These are phyloP conservation scores for Vigna reflexopilosa DNA, from an alignment of 306 rosid species.

Conservation along the genomic window DNA sequence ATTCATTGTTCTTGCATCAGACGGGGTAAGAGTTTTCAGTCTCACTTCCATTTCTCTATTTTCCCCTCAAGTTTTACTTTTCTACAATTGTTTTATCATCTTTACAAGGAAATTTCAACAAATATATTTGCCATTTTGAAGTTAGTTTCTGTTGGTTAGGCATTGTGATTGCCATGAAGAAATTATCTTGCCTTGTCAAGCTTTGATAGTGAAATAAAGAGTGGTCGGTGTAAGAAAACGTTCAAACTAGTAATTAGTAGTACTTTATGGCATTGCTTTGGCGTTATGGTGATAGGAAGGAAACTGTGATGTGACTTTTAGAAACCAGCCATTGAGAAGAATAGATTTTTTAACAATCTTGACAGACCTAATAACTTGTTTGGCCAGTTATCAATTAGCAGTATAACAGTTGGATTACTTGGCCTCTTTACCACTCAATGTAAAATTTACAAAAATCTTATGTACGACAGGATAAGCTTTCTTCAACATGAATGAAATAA, in stretches of 20 bases:
- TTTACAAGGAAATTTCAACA: not conserved
- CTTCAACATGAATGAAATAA: not conserved
- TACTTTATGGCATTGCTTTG: conserved; percentile 5
- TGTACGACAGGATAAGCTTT: not conserved
- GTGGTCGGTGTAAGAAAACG: conserved; percentile 3
- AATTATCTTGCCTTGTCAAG: conserved; percentile 17
- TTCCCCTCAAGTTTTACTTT: not conserved
- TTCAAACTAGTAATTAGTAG: not conserved
- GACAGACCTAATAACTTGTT: conserved; percentile 31
- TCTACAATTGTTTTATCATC: not conserved
- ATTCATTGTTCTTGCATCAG: conserved; percentile 95
- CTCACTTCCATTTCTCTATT: not conserved
- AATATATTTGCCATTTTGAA: not conserved
- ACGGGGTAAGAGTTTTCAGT: conserved; percentile 69
- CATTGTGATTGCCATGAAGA: conserved; percentile 23
- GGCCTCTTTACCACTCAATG: conserved; percentile 20
- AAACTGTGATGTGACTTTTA: conserved; percentile 23
- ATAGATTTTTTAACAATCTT: conserved; percentile 11
- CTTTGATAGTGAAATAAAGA: conserved; percentile 27
- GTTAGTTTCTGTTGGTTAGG: conserved; percentile 33
- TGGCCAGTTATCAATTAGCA: conserved; percentile 20
- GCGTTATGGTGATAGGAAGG: conserved; percentile 19
- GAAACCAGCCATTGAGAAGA: conserved; percentile 19
- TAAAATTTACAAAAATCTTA: not conserved
- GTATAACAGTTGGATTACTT: conserved; percentile 18